Base-by-base conservation (phyloP, 2,329 filamentous ascomycete species). In the Fusarium miscanthi region DNA sequence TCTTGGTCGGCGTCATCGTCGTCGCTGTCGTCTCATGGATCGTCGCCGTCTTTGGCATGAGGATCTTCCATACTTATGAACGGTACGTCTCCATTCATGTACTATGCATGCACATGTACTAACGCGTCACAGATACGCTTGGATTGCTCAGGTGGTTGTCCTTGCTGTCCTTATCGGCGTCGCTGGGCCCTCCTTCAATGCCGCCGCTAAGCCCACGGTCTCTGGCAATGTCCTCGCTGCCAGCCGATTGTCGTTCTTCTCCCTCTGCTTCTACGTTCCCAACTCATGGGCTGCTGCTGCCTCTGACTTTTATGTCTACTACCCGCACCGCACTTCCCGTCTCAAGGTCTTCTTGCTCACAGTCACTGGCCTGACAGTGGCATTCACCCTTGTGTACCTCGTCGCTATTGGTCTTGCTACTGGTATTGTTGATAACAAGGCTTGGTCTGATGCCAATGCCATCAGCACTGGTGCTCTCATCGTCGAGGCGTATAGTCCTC, bases 291-390 rank as follows among this genome's bases (percentile, higher is more conserved):
- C 91, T 3, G 88, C 88, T 11, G 93, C 91, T 66, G 92, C 93
- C 0, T 91, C 92, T 13, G 93, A 95, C 78, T 95, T 94, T 80
- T 94, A 92, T 27, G 92, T 94, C 56, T 95, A 95, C 81, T 93
- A 94, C 76, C 92, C 92, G 0, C 83, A 85, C 6, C 85, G 82
- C 30, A 89, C 89, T 43, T 87, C 87, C 35, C 86, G 89, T 27
- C 80, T 79, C 45, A 89, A 90, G 67, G 85, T 94, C 67, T 95
- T 95, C 81, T 75, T 88, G 66, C 90, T 89, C 78, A 93, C 92
- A 35, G 93, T 90, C 80, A 78, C 84, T 30, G 93, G 93, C 14
- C 85, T 96, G 19, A 88, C 92, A 70, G 58, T 73, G 6, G 63
- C 79, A 2, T 82, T 93, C 70, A 90, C 92, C 4, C 87, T 95